Evolutionary conservation across 108 stramenopile species (phyloP).

Genomic region (Fistulifera pelliculosa): DNA sequence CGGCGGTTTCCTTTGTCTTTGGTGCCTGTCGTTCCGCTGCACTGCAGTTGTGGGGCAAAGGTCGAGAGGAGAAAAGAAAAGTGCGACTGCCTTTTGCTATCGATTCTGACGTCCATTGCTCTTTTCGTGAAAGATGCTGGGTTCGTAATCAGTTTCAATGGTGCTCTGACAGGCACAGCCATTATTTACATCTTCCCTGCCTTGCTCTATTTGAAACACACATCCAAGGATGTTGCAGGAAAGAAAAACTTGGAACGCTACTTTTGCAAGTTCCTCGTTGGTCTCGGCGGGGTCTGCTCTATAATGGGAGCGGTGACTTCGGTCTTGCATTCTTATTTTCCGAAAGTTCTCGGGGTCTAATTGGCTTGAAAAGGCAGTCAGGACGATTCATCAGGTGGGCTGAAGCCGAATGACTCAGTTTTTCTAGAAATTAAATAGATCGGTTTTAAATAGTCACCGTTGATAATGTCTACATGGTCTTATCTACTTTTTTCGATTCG

Average conservation of each 20-base stretch:
- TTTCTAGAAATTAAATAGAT: too few species aligned
- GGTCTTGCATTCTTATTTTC: constrained; percentile 49
- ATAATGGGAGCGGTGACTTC: constrained; percentile 40
- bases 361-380: too few species aligned
- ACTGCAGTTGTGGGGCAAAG: constrained; percentile 27
- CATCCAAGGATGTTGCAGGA: constrained; percentile 17
- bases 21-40: constrained; percentile 22
- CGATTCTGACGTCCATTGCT: constrained; percentile 45
- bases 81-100: constrained; percentile 19
- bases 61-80: not conserved
- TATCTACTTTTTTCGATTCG: constrained; percentile 29
- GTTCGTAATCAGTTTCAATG: constrained; percentile 81
- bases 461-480: too few species aligned
- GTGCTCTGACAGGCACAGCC: constrained; percentile 77
- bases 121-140: constrained; percentile 77
- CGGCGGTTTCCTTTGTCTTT: constrained; percentile 79
- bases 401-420: too few species aligned
- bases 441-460: too few species aligned
- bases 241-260: constrained; percentile 28
- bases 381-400: too few species aligned
- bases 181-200: constrained; percentile 87
- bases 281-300: constrained; percentile 37
- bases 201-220: constrained; percentile 50
- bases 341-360: constrained; percentile 16
- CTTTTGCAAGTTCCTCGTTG: constrained; percentile 46